Conservation (phyloP, 768 basidiomycete species). For the Zangia roseola region DNA sequence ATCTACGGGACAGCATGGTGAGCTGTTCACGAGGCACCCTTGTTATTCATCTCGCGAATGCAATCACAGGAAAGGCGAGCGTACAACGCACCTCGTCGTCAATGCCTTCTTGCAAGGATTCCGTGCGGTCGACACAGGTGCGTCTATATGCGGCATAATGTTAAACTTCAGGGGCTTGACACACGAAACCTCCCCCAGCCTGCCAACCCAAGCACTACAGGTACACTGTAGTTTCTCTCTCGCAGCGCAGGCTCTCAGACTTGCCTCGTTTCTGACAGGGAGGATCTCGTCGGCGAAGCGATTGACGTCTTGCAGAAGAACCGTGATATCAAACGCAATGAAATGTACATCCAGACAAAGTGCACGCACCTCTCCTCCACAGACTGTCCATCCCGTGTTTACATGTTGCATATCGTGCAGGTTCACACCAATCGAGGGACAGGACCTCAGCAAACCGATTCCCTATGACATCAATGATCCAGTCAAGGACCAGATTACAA, state of each 20-base stretch:
- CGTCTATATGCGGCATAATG: conserved; percentile 19
- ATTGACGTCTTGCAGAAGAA: conserved; percentile 53
- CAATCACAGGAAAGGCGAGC: conserved; percentile 67
- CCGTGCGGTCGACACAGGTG: conserved; percentile 81
- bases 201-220: conserved; percentile 75
- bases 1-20: conserved; percentile 68
- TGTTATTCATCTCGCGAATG: background rate
- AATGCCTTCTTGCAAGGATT: conserved; percentile 76
- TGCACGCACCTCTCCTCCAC: conserved; percentile 26
- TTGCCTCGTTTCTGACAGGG: conserved; percentile 40
- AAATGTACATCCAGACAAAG: conserved; percentile 83
- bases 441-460: conserved; percentile 65
- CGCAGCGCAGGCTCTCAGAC: background rate
- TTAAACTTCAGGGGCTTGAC: conserved; percentile 16
- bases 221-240: conserved; percentile 30
- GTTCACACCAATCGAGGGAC: conserved; percentile 72
- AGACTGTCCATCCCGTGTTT: background rate
- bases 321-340: conserved; percentile 63
- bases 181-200: conserved; percentile 34
- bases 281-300: conserved; percentile 80
- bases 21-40: conserved; percentile 11
- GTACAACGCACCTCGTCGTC: conserved; percentile 65
- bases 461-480: conserved; percentile 63
- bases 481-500: conserved; percentile 56
- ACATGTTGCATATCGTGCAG: conserved; percentile 34